Base-by-base conservation (phyloP, 2,329 filamentous ascomycete species). In the Fusarium sp. region DNA sequence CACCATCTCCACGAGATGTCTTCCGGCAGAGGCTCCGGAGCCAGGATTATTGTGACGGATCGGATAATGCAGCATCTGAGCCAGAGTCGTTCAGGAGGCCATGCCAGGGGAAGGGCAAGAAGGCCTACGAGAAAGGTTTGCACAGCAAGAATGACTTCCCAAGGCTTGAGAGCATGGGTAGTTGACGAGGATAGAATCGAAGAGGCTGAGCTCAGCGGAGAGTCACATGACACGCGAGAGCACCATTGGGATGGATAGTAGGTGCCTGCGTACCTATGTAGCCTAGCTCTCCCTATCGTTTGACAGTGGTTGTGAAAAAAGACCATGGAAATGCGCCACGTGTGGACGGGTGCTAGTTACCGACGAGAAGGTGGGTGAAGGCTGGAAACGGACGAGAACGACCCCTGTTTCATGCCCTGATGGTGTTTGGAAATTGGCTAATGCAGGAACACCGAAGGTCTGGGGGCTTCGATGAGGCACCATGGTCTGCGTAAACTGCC, bases 391-490 rank as follows among this genome's bases (percentile, higher is more conserved):
- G 56, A 50, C 49, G 60, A 59, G 60, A 61, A 49, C 29, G 21
- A 61, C 68, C 65, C 65, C 60, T 71, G 70, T 71, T 72, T 72
- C 68, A 71, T 63, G 57, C 50, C 49, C 37, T 47, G 61, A 62
- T 64, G 53, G 66, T 45, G 44, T 55, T 64, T 61, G 62, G 49
- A 65, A 68, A 57, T 65, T 64, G 50, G 64, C 70, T 71, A 71
- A 72, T 71, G 70, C 69, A 72, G 70, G 70, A 68, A 71, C 70
- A 41, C 49, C 61, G 55, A 57, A 61, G 61, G 63, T 53, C 63
- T 61, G 57, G 63, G 63, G 53, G 64, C 55, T 67, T 68, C 57
- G 51, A 65, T 65, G 57, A 63, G 58, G 56, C 65, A 60, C 66
- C 48, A 66, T 46, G 25, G 41, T 53, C 44, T 57, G 42, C 49